These are phyloP conservation scores for Globisporangium polare DNA, from an alignment of 352 stramenopile genomes.

Conservation along the genomic window DNA sequence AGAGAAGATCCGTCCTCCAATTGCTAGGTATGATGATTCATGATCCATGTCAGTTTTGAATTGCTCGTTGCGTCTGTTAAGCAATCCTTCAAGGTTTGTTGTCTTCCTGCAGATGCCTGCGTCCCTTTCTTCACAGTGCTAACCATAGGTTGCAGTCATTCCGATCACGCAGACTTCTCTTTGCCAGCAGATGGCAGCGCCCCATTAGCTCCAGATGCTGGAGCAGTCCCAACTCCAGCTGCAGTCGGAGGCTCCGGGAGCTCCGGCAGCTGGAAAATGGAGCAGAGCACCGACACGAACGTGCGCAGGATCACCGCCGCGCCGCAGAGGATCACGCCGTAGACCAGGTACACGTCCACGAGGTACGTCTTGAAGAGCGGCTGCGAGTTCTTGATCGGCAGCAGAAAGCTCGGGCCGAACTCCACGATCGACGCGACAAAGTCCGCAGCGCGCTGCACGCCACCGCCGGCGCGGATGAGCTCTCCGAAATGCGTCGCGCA, in stretches of 20 bases:
- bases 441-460: constrained; percentile 45
- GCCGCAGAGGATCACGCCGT: constrained; percentile 76
- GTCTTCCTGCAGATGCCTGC: no score
- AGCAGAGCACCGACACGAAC: constrained; percentile 61
- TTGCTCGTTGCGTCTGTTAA: neutral
- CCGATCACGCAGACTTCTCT: constrained; percentile 3
- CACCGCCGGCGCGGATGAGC: constrained; percentile 58
- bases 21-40: neutral
- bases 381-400: constrained; percentile 57
- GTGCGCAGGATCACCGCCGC: constrained; percentile 80
- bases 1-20: neutral
- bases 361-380: constrained; percentile 82
- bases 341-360: constrained; percentile 85
- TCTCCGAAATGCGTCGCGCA: constrained; percentile 49
- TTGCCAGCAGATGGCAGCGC: neutral
- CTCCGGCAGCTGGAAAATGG: constrained; percentile 50
- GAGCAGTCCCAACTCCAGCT: neutral
- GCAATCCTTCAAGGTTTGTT: neutral
- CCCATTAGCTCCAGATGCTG: neutral
- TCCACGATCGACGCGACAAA: constrained; percentile 50
- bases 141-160: neutral
- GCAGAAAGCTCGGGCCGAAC: constrained; percentile 44
- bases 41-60: neutral
- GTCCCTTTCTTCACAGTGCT: no score
- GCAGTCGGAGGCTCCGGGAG: neutral